phyloP scores from a whole-genome alignment of 2,329 filamentous ascomycete genomes.

The Acarospora socialis region DNA sequence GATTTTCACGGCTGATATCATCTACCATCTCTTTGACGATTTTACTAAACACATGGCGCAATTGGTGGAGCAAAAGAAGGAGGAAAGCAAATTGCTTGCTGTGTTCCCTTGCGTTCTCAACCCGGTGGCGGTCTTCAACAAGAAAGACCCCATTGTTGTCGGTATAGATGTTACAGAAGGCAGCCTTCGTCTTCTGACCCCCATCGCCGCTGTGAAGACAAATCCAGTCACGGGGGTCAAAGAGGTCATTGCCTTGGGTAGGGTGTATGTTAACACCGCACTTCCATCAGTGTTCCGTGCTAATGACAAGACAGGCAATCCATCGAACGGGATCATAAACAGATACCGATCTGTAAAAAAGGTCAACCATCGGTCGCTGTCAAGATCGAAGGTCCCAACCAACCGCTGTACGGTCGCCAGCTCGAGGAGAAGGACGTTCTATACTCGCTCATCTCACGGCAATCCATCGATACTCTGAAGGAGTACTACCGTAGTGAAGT shows the following conservation, averaged over 20 bases:
- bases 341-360: constrained; percentile 82
- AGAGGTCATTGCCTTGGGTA: constrained; percentile 70
- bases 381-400: constrained; percentile 89
- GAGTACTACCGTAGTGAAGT: constrained; percentile 86
- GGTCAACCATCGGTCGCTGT: constrained; percentile 93
- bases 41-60: constrained; percentile 92
- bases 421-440: constrained; percentile 81
- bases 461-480: constrained; percentile 88
- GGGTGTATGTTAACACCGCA: constrained; percentile 72
- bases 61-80: constrained; percentile 81
- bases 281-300: constrained; percentile 11
- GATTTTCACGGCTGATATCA: constrained; percentile 97
- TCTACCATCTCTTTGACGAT: constrained; percentile 93
- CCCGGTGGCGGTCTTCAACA: constrained; percentile 93
- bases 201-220: constrained; percentile 71
- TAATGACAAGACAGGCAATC: constrained; percentile 49
- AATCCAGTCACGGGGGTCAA: constrained; percentile 67
- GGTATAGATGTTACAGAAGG: constrained; percentile 95
- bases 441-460: constrained; percentile 75
- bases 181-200: constrained; percentile 71
- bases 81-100: constrained; percentile 86
- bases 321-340: constrained; percentile 96
- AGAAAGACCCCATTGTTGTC: constrained; percentile 86
- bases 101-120: constrained; percentile 92
- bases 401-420: constrained; percentile 88